phyloP scores from a whole-genome alignment of 257 asterid genomes.

The Solanum appendiculatum region DNA sequence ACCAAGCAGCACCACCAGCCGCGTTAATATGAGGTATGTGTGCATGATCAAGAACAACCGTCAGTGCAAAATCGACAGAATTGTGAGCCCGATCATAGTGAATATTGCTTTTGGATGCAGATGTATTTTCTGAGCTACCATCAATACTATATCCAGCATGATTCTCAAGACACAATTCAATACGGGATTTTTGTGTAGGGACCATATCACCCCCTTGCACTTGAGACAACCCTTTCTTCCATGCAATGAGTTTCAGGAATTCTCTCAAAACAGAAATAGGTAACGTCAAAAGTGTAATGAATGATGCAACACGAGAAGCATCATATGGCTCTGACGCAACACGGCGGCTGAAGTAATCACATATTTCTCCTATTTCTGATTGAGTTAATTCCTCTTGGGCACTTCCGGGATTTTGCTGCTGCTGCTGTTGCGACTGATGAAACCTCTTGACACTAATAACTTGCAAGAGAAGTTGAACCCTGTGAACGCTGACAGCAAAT shows the following conservation, averaged over 20 bases:
- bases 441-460: constrained; percentile 91
- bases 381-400: constrained; percentile 89
- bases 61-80: constrained; percentile 88
- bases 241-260: constrained; percentile 87
- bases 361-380: constrained; percentile 90
- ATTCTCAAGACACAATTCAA: constrained; percentile 89
- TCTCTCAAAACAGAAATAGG: constrained; percentile 93
- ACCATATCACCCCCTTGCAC: constrained; percentile 65
- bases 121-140: constrained; percentile 41
- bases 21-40: constrained; percentile 90
- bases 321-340: constrained; percentile 99
- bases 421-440: constrained; percentile 89
- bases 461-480: constrained; percentile 99
- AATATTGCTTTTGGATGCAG: constrained; percentile 75
- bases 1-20: constrained; percentile 99
- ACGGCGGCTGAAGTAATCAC: constrained; percentile 97
- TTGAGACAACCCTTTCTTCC: constrained; percentile 93
- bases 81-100: constrained; percentile 72
- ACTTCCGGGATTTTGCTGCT: constrained; percentile 68
- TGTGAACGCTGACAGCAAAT: constrained; percentile 96
- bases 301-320: constrained; percentile 97
- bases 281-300: constrained; percentile 82
- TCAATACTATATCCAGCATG: constrained; percentile 64
- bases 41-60: constrained; percentile 85
- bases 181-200: constrained; percentile 91